These are phyloP conservation scores for Phytophthora rubi DNA, from an alignment of 352 stramenopile genomes.

Conservation along the genomic window DNA sequence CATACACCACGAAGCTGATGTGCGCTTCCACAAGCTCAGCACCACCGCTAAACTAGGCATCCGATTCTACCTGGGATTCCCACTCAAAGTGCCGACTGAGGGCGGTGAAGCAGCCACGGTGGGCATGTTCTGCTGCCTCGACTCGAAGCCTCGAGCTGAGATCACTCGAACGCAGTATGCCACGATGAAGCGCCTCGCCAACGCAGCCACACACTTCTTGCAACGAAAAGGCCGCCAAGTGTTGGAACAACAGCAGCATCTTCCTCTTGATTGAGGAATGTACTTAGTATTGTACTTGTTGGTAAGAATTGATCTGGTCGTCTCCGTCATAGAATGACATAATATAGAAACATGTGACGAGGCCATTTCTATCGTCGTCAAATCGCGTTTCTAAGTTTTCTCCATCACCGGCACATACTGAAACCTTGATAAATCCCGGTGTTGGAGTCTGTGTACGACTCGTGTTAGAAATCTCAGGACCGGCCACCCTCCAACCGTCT, in stretches of 20 bases:
- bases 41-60: conserved; percentile 35
- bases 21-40: conserved; percentile 47
- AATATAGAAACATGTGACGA: no score
- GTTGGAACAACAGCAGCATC: not conserved
- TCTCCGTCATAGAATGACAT: no score
- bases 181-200: conserved; percentile 33
- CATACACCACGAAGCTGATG: conserved; percentile 60
- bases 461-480: not conserved
- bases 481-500: not conserved
- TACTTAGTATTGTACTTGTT: no score
- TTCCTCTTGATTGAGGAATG: not conserved
- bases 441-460: not conserved
- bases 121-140: conserved; percentile 43
- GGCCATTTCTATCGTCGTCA: no score
- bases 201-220: conserved; percentile 27
- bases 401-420: no score
- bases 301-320: no score
- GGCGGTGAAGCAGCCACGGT: conserved; percentile 17
- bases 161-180: conserved; percentile 42
- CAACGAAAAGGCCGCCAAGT: conserved; percentile 19
- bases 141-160: conserved; percentile 27
- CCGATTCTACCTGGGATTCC: not conserved
- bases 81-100: not conserved
- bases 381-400: no score
- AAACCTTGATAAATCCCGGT: not conserved